These are phyloP conservation scores for Brassica nigra DNA, from an alignment of 345 rosid species.

Conservation along the genomic window DNA sequence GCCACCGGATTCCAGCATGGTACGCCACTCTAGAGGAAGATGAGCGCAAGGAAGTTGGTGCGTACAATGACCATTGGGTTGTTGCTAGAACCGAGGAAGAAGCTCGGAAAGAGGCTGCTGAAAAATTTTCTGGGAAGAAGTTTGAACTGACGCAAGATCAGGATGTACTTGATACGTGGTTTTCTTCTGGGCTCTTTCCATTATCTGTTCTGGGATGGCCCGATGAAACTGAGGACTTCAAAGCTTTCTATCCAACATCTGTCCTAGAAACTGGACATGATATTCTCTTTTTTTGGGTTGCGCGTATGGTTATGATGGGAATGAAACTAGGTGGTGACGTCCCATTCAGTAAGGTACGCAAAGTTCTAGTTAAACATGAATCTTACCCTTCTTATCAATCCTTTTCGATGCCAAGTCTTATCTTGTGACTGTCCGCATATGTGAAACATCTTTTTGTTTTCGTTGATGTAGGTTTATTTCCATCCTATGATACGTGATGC, in stretches of 20 bases:
- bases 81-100: constrained; percentile 74
- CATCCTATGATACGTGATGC: constrained; percentile 99
- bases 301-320: constrained; percentile 95
- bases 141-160: constrained; percentile 80
- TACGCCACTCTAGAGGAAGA: constrained; percentile 75
- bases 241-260: constrained; percentile 85
- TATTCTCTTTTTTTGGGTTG: constrained; percentile 97
- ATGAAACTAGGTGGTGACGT: constrained; percentile 80
- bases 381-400: background rate
- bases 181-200: constrained; percentile 84
- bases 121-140: constrained; percentile 66
- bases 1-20: constrained; percentile 90
- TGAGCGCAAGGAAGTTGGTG: constrained; percentile 67
- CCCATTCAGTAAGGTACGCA: constrained; percentile 75
- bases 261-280: constrained; percentile 97
- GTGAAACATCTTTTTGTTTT: background rate
- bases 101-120: constrained; percentile 59
- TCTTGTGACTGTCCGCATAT: background rate
- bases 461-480: constrained; percentile 66
- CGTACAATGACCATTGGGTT: constrained; percentile 83
- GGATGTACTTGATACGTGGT: constrained; percentile 50
- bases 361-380: background rate
- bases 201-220: constrained; percentile 92
- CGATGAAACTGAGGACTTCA: constrained; percentile 80
- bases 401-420: background rate